phyloP scores from a whole-genome alignment of 306 rosid species.

The Neltuma alba region DNA sequence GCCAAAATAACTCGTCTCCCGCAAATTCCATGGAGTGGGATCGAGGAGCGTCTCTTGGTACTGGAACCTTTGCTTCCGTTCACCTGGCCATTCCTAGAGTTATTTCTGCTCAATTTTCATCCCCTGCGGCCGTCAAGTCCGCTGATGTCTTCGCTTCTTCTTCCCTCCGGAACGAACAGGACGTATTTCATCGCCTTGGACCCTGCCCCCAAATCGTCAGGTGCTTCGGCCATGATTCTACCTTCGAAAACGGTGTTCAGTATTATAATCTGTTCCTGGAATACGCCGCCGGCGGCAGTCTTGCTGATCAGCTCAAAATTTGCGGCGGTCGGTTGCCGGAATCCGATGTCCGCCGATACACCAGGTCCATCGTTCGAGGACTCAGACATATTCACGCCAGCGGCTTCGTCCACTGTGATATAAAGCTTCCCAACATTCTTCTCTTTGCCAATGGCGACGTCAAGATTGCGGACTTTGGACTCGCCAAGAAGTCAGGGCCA shows the following conservation, averaged over 20 bases:
- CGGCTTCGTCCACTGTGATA: constrained; percentile 87
- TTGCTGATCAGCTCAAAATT: constrained; percentile 53
- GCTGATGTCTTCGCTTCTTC: constrained; percentile 27
- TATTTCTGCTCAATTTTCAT: background rate
- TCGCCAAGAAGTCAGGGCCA: constrained; percentile 49
- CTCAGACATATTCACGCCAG: constrained; percentile 54
- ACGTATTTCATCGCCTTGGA: constrained; percentile 47
- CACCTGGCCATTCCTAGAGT: constrained; percentile 42
- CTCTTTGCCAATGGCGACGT: constrained; percentile 51
- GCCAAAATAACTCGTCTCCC: background rate
- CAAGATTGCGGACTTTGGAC: constrained; percentile 85
- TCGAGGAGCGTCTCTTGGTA: constrained; percentile 73
- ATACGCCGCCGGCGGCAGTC: constrained; percentile 63
- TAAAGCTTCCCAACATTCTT: constrained; percentile 74
- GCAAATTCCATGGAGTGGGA: constrained; percentile 60
- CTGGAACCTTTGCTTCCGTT: constrained; percentile 81
- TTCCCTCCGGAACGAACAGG: constrained; percentile 61
- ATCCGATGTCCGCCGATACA: constrained; percentile 42
- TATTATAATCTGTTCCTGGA: constrained; percentile 66
- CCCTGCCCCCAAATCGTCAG: constrained; percentile 53
- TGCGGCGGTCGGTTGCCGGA: constrained; percentile 57
- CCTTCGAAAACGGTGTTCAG: constrained; percentile 50
- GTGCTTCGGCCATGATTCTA: constrained; percentile 52
- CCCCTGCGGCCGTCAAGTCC: constrained; percentile 66
- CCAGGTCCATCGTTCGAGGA: constrained; percentile 56